phyloP scores from a whole-genome alignment of 2,329 filamentous ascomycete genomes.

The Botrytis deweyae region DNA sequence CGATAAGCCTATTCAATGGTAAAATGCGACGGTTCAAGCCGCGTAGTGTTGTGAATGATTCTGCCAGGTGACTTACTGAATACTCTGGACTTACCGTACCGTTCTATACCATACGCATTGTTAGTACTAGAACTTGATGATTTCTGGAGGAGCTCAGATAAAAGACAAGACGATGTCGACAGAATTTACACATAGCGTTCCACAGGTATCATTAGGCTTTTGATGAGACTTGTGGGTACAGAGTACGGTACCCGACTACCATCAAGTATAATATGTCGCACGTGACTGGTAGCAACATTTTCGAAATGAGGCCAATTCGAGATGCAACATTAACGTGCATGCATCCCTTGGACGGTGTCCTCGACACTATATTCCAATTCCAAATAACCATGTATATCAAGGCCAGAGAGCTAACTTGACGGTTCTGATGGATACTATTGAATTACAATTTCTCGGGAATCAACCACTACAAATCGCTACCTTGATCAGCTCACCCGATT shows the following conservation, averaged over 20 bases:
- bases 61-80: neutral
- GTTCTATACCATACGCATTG: neutral
- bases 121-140: neutral
- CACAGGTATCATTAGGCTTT: neutral
- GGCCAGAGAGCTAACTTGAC: neutral
- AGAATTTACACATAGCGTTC: neutral
- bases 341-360: too few species aligned
- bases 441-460: too few species aligned
- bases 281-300: neutral
- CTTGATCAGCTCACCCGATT: too few species aligned
- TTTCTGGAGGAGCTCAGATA: neutral
- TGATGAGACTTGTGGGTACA: neutral
- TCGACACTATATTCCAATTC: too few species aligned
- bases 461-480: too few species aligned
- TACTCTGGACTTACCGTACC: neutral
- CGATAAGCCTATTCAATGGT: conserved; percentile 13
- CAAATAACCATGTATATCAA: neutral
- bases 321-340: too few species aligned
- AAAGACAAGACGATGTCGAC: neutral
- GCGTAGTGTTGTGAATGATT: neutral
- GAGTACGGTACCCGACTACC: neutral
- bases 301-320: neutral
- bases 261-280: neutral
- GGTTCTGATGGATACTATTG: too few species aligned
- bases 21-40: neutral